phyloP scores from a whole-genome alignment of 2,329 filamentous ascomycete genomes.

The Hymenoscyphus fructigenus region DNA sequence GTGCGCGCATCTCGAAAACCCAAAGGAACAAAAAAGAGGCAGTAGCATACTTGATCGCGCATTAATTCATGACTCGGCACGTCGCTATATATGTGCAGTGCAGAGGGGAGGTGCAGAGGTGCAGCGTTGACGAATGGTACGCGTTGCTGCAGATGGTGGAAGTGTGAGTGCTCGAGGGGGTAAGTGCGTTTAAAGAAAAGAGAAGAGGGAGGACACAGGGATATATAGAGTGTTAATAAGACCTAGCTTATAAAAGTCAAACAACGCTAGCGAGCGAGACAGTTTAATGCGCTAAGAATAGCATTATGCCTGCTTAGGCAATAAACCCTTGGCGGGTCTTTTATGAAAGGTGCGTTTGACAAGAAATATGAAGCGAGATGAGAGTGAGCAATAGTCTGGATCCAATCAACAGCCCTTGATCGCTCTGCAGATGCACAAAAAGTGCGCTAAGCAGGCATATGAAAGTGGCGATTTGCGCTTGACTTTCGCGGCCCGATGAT shows the following conservation, averaged over 20 bases:
- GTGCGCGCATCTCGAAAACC: conserved; percentile 1
- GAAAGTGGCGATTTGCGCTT: background rate
- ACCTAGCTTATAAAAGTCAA: conserved; percentile 22
- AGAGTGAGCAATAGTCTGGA: background rate
- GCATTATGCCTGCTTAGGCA: conserved; percentile 13
- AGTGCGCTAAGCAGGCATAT: conserved; percentile 2
- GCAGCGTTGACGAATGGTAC: conserved; percentile 8
- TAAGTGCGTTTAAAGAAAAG: conserved; percentile 1
- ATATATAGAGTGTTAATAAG: conserved; percentile 18
- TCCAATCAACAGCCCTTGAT: background rate
- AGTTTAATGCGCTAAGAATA: conserved; percentile 19
- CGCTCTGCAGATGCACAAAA: background rate
- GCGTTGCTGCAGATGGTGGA: conserved; percentile 6
- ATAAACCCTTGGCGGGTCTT: conserved; percentile 7
- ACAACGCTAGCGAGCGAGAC: conserved; percentile 15
- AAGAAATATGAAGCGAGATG: conserved; percentile 1
- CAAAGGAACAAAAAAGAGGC: conserved; percentile 1
- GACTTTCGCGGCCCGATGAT: background rate
- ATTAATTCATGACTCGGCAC: background rate
- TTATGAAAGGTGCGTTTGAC: conserved; percentile 8
- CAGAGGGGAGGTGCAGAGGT: background rate
- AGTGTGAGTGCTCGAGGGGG: background rate
- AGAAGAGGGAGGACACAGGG: conserved; percentile 11
- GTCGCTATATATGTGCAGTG: conserved; percentile 6
- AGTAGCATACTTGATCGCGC: conserved; percentile 8